Conservation (phyloP, 148 eudicot genomes). For the Camellia sinensis region DNA sequence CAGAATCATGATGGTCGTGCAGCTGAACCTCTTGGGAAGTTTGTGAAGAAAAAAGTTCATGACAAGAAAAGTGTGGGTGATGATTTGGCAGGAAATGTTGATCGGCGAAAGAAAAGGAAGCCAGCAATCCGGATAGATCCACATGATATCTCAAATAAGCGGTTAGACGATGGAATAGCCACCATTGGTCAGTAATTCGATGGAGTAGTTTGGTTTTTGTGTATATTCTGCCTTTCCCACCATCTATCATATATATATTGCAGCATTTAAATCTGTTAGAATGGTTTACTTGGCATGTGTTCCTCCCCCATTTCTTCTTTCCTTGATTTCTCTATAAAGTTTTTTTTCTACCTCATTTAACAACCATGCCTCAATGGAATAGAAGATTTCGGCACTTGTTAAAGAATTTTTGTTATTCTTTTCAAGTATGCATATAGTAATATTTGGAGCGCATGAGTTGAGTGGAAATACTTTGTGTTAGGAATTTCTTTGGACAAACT, state of each 20-base stretch:
- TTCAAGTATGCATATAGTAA: not conserved
- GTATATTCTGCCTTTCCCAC: not conserved
- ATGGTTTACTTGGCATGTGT: not conserved
- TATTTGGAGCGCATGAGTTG: not conserved
- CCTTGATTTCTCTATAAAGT: not conserved
- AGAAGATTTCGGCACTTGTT: conserved; percentile 3
- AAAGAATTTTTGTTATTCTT: not conserved
- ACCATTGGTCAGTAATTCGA: conserved; percentile 13
- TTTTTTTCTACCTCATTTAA: not conserved
- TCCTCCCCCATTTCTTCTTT: not conserved
- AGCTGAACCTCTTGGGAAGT: conserved; percentile 1
- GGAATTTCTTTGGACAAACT: not conserved
- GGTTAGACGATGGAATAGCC: conserved; percentile 21
- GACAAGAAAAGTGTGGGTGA: conserved; percentile 18
- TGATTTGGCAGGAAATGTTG: conserved; percentile 13
- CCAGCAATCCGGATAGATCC: conserved; percentile 24
- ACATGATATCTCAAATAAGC: conserved; percentile 22
- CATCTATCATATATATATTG: not conserved
- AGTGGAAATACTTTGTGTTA: not conserved
- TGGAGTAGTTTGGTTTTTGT: not conserved
- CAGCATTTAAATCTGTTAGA: not conserved
- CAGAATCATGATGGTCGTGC: not conserved
- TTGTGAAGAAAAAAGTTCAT: conserved; percentile 11
- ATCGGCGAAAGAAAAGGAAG: conserved; percentile 16
- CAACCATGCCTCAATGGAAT: not conserved